Evolutionary conservation across 106 monocot genomes (phyloP), one percentile per base, ranked within the genome.

Genomic region (Chionographis japonica): DNA sequence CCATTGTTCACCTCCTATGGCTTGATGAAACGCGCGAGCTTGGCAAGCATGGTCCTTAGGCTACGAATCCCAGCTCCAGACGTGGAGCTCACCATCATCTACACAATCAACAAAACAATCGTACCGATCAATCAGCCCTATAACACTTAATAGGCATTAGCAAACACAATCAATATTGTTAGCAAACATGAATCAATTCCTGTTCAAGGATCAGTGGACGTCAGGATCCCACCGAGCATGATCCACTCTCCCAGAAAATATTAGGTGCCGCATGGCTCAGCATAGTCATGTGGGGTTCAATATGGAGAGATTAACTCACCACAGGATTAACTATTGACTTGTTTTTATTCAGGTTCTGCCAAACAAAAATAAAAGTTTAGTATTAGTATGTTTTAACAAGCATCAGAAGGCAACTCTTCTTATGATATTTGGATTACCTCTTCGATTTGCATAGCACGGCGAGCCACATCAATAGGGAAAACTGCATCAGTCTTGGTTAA

Each of bases 61-160:
- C 66, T 85, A 4, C 83, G 79, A 40, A 99, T 82, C 4, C 98
- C 98, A 55, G 87, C 98, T 50, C 98, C 98, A 68, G 90, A 84
- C 65, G 88, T 93, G 56, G 98, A 99, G 71, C 98, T 93, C 74
- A 88, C 83, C 93, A 99, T 99, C 88, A 83, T 83, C 98, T 99
- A 40, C 46, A 84, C 20, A 5, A 46, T 50, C 18, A 50, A 67
- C 4, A 19, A 63, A 19, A 12, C 2, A 54, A 27, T 27, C 27
- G 27, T 1, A 27, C 27, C 0, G 27, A 27, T 27, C 27, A 27
- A 27, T 27, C 27, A 27, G 27, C 27, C 27, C 27, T 27, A 27
- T 27, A 27, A 27, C 1, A 27, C 27, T 27, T 27, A 27, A 27
- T 27, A 27, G 27, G 1, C 27, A 27, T 27, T 27, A 27, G 27